Base-by-base conservation (phyloP, 2,329 filamentous ascomycete genomes). In the Colletotrichum truncatum region DNA sequence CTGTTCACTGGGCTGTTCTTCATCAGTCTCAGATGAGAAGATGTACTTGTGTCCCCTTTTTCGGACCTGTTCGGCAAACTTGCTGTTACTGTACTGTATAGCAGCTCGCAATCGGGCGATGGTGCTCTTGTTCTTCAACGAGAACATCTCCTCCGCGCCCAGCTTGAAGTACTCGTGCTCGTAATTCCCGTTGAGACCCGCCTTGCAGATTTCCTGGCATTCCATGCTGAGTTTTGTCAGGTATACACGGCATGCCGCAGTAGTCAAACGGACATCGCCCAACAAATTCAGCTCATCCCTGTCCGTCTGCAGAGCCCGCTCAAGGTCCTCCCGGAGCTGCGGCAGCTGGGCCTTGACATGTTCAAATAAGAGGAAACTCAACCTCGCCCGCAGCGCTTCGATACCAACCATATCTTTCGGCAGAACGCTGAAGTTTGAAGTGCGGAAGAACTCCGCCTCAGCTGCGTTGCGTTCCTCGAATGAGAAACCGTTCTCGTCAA, bases 291-390 rank as follows among this genome's bases (percentile, higher is more conserved):
- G 3, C 8, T 48, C 45, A 26, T 48, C 25, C 26, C 23, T 21
- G 45, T 48, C 45, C 30, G 30, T 8, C 45, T 18, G 26, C 25
- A 48, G 45, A 18, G 18, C 45, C 6, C 45, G 25, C n/a, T 80
- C 74, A 6, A 86, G 80, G 4, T 85, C 82, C 0, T 69, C 43
- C 6, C 82, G 73, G n/a, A 48, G 45, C 26, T 48, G 45, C 45
- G 25, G 45, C 14, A 87, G 74, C 39, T 85, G 78, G 1, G 68
- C 49, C 0, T 77, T 67, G 30, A 87, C 85, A 49, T 86, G 83
- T 1, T 76, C 66, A 3, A 78, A 72, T 3, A 89, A 76, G 0
- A 90, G 71, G 2, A 78, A 74, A 67, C 85, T 87, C 0, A 91
- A 76, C 2, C 83, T 80, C 0, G 70, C 68, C 28, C 82, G 78